Percentiles rank a stretch among this genome's conserved stretches.
Evolutionary conservation across 1,139 yeast species (phyloP).

Genomic region (Nakaseomyces delphensis): DNA sequence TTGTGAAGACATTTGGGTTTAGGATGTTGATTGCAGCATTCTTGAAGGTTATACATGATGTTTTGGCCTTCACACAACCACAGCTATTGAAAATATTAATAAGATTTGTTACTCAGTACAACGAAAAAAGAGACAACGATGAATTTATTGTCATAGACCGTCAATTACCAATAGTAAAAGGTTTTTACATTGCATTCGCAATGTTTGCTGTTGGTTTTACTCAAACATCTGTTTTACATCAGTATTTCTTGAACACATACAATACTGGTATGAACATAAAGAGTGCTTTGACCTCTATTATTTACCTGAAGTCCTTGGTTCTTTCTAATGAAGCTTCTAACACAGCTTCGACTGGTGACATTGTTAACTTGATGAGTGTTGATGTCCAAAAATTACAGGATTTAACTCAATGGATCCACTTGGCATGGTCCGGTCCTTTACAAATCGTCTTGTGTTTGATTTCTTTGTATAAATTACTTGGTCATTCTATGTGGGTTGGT

Average conservation of each 20-base stretch:
- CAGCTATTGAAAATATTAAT: conserved; percentile 71
- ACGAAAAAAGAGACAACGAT: conserved; percentile 35
- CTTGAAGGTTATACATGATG: conserved; percentile 75
- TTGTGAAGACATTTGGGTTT: conserved; percentile 61
- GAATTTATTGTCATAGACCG: conserved; percentile 25
- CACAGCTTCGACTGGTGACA: conserved; percentile 85
- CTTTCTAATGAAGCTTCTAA: conserved; percentile 80
- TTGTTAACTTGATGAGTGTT: conserved; percentile 93
- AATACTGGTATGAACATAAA: conserved; percentile 87
- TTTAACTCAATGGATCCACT: conserved; percentile 74
- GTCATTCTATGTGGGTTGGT: conserved; percentile 97
- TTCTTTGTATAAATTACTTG: conserved; percentile 67
- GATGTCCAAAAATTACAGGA: conserved; percentile 94
- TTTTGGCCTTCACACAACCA: conserved; percentile 81
- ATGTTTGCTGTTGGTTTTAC: conserved; percentile 78
- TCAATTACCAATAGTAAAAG: conserved; percentile 55
- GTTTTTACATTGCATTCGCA: conserved; percentile 69
- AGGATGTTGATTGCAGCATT: conserved; percentile 62
- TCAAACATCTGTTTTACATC: conserved; percentile 84
- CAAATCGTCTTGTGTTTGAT: conserved; percentile 74
- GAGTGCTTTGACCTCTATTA: conserved; percentile 67
- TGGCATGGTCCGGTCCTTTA: conserved; percentile 95
- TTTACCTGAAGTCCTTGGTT: conserved; percentile 71
- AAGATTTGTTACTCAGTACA: conserved; percentile 71
- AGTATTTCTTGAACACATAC: conserved; percentile 82